phyloP scores from a whole-genome alignment of 2,329 filamentous ascomycete species.

The Diaporthe batatas region DNA sequence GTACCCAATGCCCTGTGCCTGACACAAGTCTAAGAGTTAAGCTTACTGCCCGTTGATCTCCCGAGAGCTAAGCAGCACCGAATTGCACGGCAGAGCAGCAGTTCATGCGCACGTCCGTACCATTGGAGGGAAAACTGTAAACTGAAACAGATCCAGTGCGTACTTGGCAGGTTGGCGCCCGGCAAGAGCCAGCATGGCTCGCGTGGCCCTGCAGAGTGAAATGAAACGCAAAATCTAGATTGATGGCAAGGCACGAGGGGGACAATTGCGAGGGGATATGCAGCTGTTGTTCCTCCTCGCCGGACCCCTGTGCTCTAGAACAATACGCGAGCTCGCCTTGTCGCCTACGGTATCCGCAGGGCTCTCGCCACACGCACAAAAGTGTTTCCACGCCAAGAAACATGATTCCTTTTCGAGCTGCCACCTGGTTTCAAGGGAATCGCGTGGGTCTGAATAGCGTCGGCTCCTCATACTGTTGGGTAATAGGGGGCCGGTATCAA shows the following conservation, averaged over 20 bases:
- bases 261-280: background rate
- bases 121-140: conserved; percentile 28
- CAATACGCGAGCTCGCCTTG: conserved; percentile 7
- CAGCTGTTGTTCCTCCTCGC: background rate
- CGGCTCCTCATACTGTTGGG: conserved; percentile 27
- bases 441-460: conserved; percentile 28
- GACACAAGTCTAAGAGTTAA: conserved; percentile 3
- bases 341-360: background rate
- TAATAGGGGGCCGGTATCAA: conserved; percentile 18
- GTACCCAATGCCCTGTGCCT: conserved; percentile 9
- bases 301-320: conserved; percentile 1
- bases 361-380: conserved; percentile 27
- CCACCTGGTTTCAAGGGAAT: conserved; percentile 24
- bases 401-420: conserved; percentile 19
- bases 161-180: background rate
- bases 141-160: background rate
- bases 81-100: background rate
- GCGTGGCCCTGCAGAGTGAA: background rate
- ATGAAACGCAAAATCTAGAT: background rate
- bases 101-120: no score
- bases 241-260: background rate
- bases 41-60: conserved; percentile 30
- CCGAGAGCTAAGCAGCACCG: conserved; percentile 18
- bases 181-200: background rate
- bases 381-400: conserved; percentile 31